These are phyloP conservation scores for Xanthoconium stramineum DNA, from an alignment of 768 basidiomycete species.

Conservation along the genomic window DNA sequence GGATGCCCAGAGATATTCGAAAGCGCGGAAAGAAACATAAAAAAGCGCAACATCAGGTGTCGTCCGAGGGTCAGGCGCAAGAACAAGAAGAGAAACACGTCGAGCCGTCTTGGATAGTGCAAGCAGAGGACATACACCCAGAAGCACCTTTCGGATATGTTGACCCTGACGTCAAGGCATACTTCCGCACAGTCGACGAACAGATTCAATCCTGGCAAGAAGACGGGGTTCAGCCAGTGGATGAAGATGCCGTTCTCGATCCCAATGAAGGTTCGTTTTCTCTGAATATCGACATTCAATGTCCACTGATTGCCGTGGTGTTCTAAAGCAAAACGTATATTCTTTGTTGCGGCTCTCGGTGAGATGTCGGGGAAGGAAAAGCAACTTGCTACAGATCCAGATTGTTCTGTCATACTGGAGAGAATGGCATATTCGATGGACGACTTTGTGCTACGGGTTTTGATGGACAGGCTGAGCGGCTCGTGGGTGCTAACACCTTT, in stretches of 20 bases:
- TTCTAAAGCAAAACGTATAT: slow-evolving; percentile 62
- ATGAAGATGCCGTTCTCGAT: slow-evolving; percentile 48
- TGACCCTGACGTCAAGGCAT: slow-evolving; percentile 87
- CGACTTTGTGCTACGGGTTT: slow-evolving; percentile 90
- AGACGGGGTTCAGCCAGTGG: slow-evolving; percentile 39
- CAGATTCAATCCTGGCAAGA: slow-evolving; percentile 86
- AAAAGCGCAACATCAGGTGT: slow-evolving; percentile 36
- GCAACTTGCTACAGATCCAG: slow-evolving; percentile 88
- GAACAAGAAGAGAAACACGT: slow-evolving; percentile 16
- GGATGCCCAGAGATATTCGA: slow-evolving; percentile 72
- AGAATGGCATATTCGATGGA: slow-evolving; percentile 92
- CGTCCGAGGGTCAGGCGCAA: not conserved
- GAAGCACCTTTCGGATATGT: slow-evolving; percentile 90
- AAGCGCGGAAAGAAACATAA: slow-evolving; percentile 78
- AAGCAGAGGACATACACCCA: slow-evolving; percentile 40
- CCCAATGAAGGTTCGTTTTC: slow-evolving; percentile 61
- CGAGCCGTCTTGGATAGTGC: slow-evolving; percentile 72
- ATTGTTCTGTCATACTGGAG: slow-evolving; percentile 88
- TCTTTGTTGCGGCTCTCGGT: slow-evolving; percentile 76
- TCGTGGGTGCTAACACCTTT: slow-evolving; percentile 57
- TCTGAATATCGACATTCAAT: not conserved
- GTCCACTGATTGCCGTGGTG: not conserved
- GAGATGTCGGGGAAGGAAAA: slow-evolving; percentile 90
- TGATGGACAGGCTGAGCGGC: slow-evolving; percentile 82
- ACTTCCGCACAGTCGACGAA: slow-evolving; percentile 84